Evolutionary conservation across 495 filamentous ascomycete species (phyloP).

Genomic region (Aspergillus funiculosus): DNA sequence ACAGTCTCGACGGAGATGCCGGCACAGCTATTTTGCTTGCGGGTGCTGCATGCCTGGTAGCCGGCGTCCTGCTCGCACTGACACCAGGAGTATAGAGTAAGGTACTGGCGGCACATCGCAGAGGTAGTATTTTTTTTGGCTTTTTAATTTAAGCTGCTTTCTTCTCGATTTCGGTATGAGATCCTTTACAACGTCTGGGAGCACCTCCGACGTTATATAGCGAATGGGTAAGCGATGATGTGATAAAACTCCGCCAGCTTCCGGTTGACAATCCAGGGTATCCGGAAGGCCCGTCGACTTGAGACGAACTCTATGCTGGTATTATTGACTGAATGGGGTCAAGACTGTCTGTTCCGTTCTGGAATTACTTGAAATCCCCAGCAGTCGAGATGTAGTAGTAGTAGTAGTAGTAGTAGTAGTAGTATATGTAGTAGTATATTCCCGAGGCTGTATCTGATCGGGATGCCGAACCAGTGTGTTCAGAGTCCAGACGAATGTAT

Average conservation of each 20-base stretch:
- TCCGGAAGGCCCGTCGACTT: not conserved
- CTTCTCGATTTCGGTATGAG: not conserved
- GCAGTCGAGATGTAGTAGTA: too few relatives aligned
- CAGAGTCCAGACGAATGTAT: not conserved
- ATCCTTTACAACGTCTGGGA: too few relatives aligned
- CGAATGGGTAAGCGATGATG: not conserved
- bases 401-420: too few relatives aligned
- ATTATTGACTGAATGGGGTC: not conserved
- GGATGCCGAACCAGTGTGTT: conserved; percentile 1
- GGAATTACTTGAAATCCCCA: too few relatives aligned
- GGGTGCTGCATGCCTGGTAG: conserved; percentile 26
- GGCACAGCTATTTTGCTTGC: conserved; percentile 30
- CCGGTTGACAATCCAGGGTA: conserved; percentile 9
- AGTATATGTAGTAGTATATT: not conserved
- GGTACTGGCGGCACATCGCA: conserved; percentile 42
- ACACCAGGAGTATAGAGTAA: conserved; percentile 42
- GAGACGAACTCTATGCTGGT: not conserved
- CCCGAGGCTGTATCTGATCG: conserved; percentile 5
- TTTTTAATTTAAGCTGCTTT: not conserved
- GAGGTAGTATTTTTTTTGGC: conserved; percentile 6
- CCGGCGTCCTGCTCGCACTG: conserved; percentile 41
- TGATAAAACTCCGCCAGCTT: conserved; percentile 16
- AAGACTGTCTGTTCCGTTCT: too few relatives aligned
- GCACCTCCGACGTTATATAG: conserved; percentile 2
- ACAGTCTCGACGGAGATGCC: conserved; percentile 37